Evolutionary conservation across 805 yeast genomes (phyloP), one percentile per base, ranked within the genome.

Genomic region (Myxozyma melibiosi): DNA sequence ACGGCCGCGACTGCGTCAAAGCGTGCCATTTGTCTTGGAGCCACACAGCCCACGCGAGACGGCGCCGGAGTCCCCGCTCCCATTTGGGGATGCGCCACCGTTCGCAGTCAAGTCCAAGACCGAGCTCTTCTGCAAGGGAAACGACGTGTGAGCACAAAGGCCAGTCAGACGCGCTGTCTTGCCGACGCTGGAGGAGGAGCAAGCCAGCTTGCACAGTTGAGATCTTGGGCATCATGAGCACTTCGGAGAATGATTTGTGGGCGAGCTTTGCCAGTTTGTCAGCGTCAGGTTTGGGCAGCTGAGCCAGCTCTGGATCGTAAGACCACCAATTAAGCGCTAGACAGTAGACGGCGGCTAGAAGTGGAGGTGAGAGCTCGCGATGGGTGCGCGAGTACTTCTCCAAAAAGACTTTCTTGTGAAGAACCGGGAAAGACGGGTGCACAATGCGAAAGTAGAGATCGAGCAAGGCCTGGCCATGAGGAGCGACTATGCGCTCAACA

Each of bases 31-130:
- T 90, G 67, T 90, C 97, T 70, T 90, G 96, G 49, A 87, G 75
- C 78, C 84, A 92, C 1, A 90, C 96, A 0, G 97, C 97, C 98
- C 99, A 92, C 0, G 97, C 96, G 45, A 92, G 73, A 58, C 98
- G 76, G 65, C 90, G 81, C 52, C 99, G 78, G 44, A 92, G 74
- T 6, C 96, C 95, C 51, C 96, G 78, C 69, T 92, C 99, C 98
- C 98, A 94, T 66, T 86, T 84, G 0, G 98, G 98, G 33, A 92
- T 73, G 67, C 88, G 84, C 99, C 99, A 92, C 62, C 80, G 82
- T 58, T 85, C 84, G 69, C 98, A 91, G 67, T 91, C 92, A 9
- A 89, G 77, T 0, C 96, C 96, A 6, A 92, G 75, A 0, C 98
- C 97, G 18, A 92, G 75, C 65, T 92, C 96, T 71, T 92, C 97